Percentiles rank a stretch among this genome's conserved stretches.
phyloP scores from a whole-genome alignment of 2,329 filamentous ascomycete species.

The Fusarium sp. region DNA sequence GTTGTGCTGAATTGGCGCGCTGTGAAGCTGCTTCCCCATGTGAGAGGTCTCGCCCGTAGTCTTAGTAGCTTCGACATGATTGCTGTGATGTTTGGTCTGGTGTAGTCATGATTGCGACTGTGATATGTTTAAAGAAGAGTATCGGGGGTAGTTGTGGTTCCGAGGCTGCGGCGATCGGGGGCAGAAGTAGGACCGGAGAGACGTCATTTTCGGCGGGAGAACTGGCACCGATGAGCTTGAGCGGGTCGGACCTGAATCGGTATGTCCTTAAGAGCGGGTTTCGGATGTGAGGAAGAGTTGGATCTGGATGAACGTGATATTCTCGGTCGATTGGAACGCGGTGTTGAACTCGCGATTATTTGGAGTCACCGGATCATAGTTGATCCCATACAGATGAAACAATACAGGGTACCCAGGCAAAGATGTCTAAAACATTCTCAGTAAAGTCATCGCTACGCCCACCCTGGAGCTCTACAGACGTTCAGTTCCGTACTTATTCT shows the following conservation, averaged over 20 bases:
- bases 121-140: slow-evolving; percentile 34
- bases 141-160: slow-evolving; percentile 24
- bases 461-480: not conserved
- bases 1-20: slow-evolving; percentile 35
- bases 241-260: slow-evolving; percentile 6
- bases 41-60: slow-evolving; percentile 12
- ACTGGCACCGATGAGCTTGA: slow-evolving; percentile 20
- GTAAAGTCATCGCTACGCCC: not conserved
- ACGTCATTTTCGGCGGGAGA: slow-evolving; percentile 36
- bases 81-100: not conserved
- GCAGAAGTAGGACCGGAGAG: slow-evolving; percentile 21
- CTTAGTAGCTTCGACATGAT: slow-evolving; percentile 29
- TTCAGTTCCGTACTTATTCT: not conserved
- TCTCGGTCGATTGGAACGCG: not conserved
- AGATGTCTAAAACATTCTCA: not conserved
- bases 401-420: not conserved
- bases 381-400: not conserved
- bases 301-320: not conserved
- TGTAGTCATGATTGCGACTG: slow-evolving; percentile 7
- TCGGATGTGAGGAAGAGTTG: not conserved
- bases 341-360: not conserved
- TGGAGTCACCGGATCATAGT: not conserved
- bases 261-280: not conserved
- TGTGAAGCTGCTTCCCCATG: slow-evolving; percentile 38
- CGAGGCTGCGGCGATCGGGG: slow-evolving; percentile 2